phyloP scores from a whole-genome alignment of 1,284 basidiomycete species.

The Sporisorium exsertum region DNA sequence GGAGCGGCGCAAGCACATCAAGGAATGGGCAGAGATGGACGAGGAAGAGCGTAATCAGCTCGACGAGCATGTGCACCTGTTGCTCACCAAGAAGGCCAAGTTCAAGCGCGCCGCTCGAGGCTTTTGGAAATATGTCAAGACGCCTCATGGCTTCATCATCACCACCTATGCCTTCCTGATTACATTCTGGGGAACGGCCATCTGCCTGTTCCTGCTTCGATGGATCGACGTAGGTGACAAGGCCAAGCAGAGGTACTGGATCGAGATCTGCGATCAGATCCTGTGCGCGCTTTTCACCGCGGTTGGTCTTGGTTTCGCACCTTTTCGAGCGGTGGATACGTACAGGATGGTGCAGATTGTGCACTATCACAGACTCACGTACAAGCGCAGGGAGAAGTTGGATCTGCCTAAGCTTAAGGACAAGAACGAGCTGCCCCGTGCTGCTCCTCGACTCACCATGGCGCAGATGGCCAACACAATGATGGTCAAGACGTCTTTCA shows the following conservation, averaged over 20 bases:
- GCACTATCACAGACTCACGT: conserved; percentile 64
- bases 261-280: conserved; percentile 68
- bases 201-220: conserved; percentile 61
- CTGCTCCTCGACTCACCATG: conserved; percentile 27
- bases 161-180: conserved; percentile 62
- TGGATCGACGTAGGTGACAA: conserved; percentile 57
- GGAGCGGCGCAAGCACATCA: conserved; percentile 58
- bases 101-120: conserved; percentile 56
- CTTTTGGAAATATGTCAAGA: conserved; percentile 62
- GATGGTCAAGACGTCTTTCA: conserved; percentile 31
- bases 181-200: conserved; percentile 64
- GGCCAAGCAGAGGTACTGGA: conserved; percentile 58
- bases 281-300: conserved; percentile 65
- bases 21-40: conserved; percentile 63
- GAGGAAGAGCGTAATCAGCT: conserved; percentile 70
- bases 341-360: conserved; percentile 67
- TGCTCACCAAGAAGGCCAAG: conserved; percentile 78
- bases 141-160: conserved; percentile 66
- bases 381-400: conserved; percentile 53
- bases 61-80: conserved; percentile 82
- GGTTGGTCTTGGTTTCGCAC: conserved; percentile 65
- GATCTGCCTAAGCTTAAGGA: conserved; percentile 60
- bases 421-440: conserved; percentile 62
- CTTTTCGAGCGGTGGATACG: conserved; percentile 66
- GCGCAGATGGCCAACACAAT: conserved; percentile 40